These are phyloP conservation scores for Astragalus glycyphyllos DNA, from an alignment of 306 rosid species.

Conservation along the genomic window DNA sequence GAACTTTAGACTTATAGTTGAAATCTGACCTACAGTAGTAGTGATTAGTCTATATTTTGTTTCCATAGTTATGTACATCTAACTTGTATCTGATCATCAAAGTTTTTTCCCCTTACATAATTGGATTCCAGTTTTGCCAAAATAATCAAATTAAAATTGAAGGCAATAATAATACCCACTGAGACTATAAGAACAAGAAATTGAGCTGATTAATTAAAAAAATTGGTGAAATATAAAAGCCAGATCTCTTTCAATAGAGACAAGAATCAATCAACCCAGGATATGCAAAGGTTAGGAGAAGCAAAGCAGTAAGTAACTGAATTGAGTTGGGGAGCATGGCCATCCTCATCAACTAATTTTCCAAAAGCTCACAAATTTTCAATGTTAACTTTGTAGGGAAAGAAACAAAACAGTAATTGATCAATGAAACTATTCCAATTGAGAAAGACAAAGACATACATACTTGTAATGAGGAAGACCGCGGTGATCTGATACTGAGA, in stretches of 20 bases:
- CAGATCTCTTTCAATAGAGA: conserved; percentile 11
- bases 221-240: background rate
- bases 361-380: background rate
- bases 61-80: background rate
- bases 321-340: conserved; percentile 19
- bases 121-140: conserved; percentile 2
- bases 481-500: conserved; percentile 38
- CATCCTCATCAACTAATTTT: background rate
- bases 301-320: conserved; percentile 8
- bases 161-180: background rate
- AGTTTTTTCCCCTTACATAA: conserved; percentile 8
- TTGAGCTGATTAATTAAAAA: background rate
- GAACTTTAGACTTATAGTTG: conserved; percentile 7
- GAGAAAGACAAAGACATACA: conserved; percentile 24
- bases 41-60: conserved; percentile 8
- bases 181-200: conserved; percentile 9
- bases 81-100: conserved; percentile 20
- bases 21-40: background rate
- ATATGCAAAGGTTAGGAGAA: conserved; percentile 17
- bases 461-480: conserved; percentile 29
- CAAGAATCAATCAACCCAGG: conserved; percentile 15
- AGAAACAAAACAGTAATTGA: conserved; percentile 2
- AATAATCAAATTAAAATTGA: conserved; percentile 17
- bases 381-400: background rate
- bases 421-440: conserved; percentile 9